These are phyloP conservation scores for Pyrenochaeta sp. DNA, from an alignment of 2,329 filamentous ascomycete genomes.

Conservation along the genomic window DNA sequence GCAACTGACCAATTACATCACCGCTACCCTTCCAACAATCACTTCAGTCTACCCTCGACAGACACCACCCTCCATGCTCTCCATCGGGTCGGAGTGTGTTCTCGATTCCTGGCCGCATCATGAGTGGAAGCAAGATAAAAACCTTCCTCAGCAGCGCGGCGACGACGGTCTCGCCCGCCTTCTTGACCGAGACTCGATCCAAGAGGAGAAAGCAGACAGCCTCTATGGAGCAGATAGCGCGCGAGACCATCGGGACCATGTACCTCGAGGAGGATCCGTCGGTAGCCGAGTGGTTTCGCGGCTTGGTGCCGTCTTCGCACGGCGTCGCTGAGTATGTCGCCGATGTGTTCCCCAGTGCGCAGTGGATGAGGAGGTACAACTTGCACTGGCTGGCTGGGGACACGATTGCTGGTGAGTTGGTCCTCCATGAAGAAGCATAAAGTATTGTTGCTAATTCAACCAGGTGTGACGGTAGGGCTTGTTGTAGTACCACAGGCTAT, in stretches of 20 bases:
- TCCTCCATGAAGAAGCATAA: background rate
- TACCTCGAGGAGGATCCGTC: slow-evolving; percentile 41
- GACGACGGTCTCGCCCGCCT: slow-evolving; percentile 22
- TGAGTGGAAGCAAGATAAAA: slow-evolving; percentile 12
- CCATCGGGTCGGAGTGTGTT: background rate
- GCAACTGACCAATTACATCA: background rate
- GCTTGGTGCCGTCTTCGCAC: slow-evolving; percentile 29
- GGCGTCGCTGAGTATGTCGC: slow-evolving; percentile 31
- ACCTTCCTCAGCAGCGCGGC: slow-evolving; percentile 4
- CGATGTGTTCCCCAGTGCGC: slow-evolving; percentile 36
- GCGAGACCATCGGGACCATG: slow-evolving; percentile 26
- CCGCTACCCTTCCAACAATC: background rate
- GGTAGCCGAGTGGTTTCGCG: slow-evolving; percentile 35
- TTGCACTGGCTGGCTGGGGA: slow-evolving; percentile 41
- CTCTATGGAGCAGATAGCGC: slow-evolving; percentile 22
- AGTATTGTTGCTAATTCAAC: background rate
- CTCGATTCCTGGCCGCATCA: slow-evolving; percentile 6
- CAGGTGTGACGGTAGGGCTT: slow-evolving; percentile 68
- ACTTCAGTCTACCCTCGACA: background rate
- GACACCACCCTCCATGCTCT: slow-evolving; percentile 2
- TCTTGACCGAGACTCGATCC: slow-evolving; percentile 17
- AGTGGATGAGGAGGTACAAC: slow-evolving; percentile 39
- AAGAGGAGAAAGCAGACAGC: slow-evolving; percentile 14
- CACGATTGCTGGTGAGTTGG: slow-evolving; percentile 35
- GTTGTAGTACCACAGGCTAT: slow-evolving; percentile 93